Conservation (phyloP, 495 filamentous ascomycete species). For the Xylaria palmicola region DNA sequence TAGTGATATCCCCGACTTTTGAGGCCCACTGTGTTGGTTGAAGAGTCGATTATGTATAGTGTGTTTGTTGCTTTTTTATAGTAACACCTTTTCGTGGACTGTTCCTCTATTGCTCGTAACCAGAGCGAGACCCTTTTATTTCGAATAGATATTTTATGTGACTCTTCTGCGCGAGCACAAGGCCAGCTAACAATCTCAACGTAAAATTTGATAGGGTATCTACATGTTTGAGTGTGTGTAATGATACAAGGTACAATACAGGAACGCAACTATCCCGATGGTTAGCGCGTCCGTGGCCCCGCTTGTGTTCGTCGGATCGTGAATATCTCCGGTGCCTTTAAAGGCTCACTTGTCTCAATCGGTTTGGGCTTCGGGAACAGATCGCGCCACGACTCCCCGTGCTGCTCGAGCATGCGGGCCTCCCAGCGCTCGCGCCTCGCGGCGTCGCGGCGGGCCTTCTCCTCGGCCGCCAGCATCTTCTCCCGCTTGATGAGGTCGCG, state of each 20-base stretch:
- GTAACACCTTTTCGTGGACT: too few relatives aligned
- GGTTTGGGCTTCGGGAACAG: constrained; percentile 1
- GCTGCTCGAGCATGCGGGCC: constrained; percentile 14
- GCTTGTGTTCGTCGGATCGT: too few relatives aligned
- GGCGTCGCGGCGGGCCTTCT: constrained; percentile 28
- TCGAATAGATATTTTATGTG: too few relatives aligned
- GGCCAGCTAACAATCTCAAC: too few relatives aligned
- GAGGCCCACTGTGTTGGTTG: too few relatives aligned
- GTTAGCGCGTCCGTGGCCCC: not conserved
- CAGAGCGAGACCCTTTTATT: too few relatives aligned
- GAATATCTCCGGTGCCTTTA: not conserved
- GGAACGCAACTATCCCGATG: not conserved
- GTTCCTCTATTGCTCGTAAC: too few relatives aligned
- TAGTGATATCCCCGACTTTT: too few relatives aligned
- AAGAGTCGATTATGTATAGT: too few relatives aligned
- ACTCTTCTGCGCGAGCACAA: too few relatives aligned
- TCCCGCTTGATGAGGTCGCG: constrained; percentile 49
- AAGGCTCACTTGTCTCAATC: not conserved
- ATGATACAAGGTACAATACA: not conserved
- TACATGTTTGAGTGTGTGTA: not conserved
- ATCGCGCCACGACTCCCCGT: constrained; percentile 20
- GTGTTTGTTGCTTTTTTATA: too few relatives aligned
- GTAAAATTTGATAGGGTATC: not conserved
- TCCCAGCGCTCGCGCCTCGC: constrained; percentile 20
- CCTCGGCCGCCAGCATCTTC: constrained; percentile 40